These are phyloP conservation scores for Aechmea fasciata DNA, from an alignment of 176 grass and related monocot species.

Conservation along the genomic window DNA sequence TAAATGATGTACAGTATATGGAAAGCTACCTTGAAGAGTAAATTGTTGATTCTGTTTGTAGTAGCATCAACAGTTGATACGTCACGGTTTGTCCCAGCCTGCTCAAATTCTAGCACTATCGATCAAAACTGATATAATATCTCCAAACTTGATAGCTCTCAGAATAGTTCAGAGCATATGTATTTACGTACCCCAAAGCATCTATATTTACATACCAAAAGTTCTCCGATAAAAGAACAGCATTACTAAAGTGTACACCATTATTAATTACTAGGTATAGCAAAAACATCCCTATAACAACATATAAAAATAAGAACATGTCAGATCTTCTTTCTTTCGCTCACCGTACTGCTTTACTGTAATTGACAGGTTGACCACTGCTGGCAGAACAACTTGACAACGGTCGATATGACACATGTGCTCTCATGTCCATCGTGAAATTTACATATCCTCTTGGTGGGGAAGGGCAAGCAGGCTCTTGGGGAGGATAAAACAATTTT, in stretches of 20 bases:
- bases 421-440: too few species aligned
- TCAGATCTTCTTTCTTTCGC: too few species aligned
- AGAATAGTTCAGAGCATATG: neutral
- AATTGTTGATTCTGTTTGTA: conserved; percentile 76
- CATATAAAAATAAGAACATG: too few species aligned
- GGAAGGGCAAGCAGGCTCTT: too few species aligned
- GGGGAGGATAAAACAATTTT: too few species aligned
- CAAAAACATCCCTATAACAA: too few species aligned
- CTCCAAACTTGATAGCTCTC: neutral
- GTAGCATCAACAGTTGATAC: conserved; percentile 55
- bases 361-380: too few species aligned
- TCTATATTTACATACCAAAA: neutral
- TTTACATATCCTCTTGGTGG: too few species aligned
- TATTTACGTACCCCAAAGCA: neutral
- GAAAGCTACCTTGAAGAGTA: conserved; percentile 74
- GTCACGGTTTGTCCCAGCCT: conserved; percentile 78
- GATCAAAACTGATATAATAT: neutral
- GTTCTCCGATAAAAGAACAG: neutral
- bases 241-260: too few species aligned
- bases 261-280: too few species aligned
- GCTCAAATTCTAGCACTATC: conserved; percentile 25
- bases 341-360: too few species aligned
- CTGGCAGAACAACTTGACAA: neutral
- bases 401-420: too few species aligned
- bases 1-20: neutral